Percentiles rank a stretch among this genome's conserved stretches.
Evolutionary conservation across 2,329 filamentous ascomycete genomes (phyloP).

Genomic region (Fusarium foetens): DNA sequence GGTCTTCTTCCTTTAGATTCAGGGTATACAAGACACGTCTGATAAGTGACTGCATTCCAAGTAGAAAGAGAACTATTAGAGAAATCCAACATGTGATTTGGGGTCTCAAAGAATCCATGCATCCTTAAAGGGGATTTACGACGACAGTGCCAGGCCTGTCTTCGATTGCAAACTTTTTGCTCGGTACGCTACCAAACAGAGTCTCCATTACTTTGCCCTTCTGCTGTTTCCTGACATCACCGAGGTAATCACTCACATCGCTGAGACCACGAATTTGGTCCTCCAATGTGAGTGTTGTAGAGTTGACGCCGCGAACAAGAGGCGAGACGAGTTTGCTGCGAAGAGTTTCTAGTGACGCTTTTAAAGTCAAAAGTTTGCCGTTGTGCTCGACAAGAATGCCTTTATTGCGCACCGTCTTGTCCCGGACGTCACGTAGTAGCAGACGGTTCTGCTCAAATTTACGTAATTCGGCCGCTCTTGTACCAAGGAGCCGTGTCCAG

Average conservation of each 20-base stretch:
- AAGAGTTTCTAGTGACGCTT: slow-evolving; percentile 86
- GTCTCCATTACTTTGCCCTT: slow-evolving; percentile 86
- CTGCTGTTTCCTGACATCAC: slow-evolving; percentile 78
- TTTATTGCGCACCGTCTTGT: slow-evolving; percentile 88
- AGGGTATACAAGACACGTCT: not conserved
- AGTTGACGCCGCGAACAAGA: slow-evolving; percentile 76
- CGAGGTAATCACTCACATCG: slow-evolving; percentile 81
- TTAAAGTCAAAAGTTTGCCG: slow-evolving; percentile 81
- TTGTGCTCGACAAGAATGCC: slow-evolving; percentile 87
- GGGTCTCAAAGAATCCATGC: not conserved
- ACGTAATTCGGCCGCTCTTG: slow-evolving; percentile 76
- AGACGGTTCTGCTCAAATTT: slow-evolving; percentile 93
- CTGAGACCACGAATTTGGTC: slow-evolving; percentile 87
- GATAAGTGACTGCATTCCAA: not conserved
- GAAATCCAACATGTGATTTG: not conserved
- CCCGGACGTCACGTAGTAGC: slow-evolving; percentile 80
- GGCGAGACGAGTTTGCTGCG: slow-evolving; percentile 86
- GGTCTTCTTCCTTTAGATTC: not conserved
- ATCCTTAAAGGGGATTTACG: slow-evolving; percentile 23
- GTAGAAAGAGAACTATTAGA: not conserved
- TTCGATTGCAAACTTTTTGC: slow-evolving; percentile 49
- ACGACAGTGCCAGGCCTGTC: slow-evolving; percentile 37
- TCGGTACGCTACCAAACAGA: slow-evolving; percentile 68
- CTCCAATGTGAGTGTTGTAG: slow-evolving; percentile 78
- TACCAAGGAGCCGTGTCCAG: slow-evolving; percentile 86